A percentile compares a stretch with the other conserved stretches of the same genome.
Evolutionary conservation across 176 grass and related monocot genomes (phyloP).

Genomic region (Triticum timopheevii): DNA sequence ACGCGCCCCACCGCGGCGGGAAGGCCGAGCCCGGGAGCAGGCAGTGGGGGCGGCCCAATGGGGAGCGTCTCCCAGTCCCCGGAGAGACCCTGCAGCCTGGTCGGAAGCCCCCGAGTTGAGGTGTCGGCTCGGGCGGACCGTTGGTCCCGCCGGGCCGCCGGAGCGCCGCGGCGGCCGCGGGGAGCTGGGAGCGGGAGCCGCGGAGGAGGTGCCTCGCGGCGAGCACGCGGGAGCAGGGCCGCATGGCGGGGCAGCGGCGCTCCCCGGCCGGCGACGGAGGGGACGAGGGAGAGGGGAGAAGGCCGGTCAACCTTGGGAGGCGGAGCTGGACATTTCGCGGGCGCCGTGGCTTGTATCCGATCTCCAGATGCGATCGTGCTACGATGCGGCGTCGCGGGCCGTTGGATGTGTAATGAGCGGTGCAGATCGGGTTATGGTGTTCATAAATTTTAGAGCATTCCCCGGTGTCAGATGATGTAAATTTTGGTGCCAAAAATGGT

Average conservation of each 20-base stretch:
- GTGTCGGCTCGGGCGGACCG: constrained; percentile 8
- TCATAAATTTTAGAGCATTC: too few relatives aligned
- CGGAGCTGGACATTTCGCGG: neutral
- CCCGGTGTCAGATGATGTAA: too few relatives aligned
- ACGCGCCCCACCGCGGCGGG: neutral
- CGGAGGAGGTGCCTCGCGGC: constrained; percentile 24
- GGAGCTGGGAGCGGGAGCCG: neutral
- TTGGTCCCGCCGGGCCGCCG: constrained; percentile 4
- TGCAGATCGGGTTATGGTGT: too few relatives aligned
- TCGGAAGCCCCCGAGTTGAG: constrained; percentile 22
- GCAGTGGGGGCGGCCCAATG: neutral
- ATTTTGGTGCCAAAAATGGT: too few relatives aligned
- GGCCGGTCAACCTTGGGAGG: neutral
- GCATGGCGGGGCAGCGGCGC: constrained; percentile 13
- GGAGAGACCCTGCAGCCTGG: neutral
- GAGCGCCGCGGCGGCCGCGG: constrained; percentile 22
- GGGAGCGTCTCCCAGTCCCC: neutral
- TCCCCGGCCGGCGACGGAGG: neutral
- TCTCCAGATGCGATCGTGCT: neutral
- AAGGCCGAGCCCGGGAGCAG: constrained; percentile 14
- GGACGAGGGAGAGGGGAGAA: too few relatives aligned
- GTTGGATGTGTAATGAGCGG: too few relatives aligned
- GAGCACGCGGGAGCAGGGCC: constrained; percentile 37
- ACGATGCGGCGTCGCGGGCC: too few relatives aligned
- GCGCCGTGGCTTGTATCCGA: too few relatives aligned